A percentile compares a stretch with the other conserved stretches of the same genome.
Evolutionary conservation across 148 eudicot species (phyloP).

Genomic region (Camellia granthamiana): DNA sequence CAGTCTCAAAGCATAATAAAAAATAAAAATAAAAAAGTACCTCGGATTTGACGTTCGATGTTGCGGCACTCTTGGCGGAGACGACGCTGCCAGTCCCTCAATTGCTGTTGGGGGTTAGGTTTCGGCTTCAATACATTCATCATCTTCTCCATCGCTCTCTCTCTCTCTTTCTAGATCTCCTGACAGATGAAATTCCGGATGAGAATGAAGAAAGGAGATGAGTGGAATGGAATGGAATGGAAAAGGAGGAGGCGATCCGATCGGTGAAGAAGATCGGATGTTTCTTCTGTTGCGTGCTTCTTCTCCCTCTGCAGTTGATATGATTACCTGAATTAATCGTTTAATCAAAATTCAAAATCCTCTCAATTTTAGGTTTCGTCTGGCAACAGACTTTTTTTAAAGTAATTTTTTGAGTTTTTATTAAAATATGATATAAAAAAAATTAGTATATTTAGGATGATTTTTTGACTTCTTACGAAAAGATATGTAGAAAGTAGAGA

Average conservation of each 20-base stretch:
- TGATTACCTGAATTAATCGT: conserved; percentile 1
- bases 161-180: neutral
- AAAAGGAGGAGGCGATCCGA: neutral
- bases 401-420: no score
- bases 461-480: no score
- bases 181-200: neutral
- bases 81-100: conserved; percentile 92
- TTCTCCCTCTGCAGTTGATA: neutral
- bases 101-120: conserved; percentile 64
- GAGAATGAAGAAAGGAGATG: neutral
- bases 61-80: conserved; percentile 90
- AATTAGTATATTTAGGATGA: no score
- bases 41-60: conserved; percentile 92
- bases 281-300: conserved; percentile 11
- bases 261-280: neutral
- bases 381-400: no score
- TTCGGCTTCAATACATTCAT: conserved; percentile 68
- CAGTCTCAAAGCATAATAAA: neutral
- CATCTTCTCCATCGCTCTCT: conserved; percentile 48
- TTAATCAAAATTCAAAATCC: neutral
- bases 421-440: no score
- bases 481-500: no score
- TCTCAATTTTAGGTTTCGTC: neutral
- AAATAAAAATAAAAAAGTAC: conserved; percentile 24
- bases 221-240: neutral